These are phyloP conservation scores for Candolleomyces efflorescens DNA, from an alignment of 768 basidiomycete genomes.

Conservation along the genomic window DNA sequence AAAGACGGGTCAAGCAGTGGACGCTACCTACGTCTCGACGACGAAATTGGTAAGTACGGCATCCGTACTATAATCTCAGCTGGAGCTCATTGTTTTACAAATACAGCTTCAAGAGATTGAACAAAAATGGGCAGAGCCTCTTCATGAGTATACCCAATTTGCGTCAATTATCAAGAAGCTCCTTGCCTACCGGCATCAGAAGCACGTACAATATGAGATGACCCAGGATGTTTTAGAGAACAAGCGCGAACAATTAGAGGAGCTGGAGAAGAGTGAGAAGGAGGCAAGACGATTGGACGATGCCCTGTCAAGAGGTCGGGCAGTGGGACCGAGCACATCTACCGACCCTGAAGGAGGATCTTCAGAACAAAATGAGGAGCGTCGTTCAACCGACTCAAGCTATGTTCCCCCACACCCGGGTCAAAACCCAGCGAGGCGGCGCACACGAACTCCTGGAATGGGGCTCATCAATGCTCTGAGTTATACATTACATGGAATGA, in stretches of 20 bases:
- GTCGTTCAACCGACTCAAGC: constrained; percentile 35
- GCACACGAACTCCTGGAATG: constrained; percentile 68
- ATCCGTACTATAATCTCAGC: background rate
- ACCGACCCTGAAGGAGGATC: constrained; percentile 22
- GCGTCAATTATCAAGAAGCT: constrained; percentile 92
- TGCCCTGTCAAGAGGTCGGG: constrained; percentile 65
- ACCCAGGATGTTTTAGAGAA: constrained; percentile 86
- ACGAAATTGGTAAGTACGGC: constrained; percentile 66
- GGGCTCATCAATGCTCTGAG: constrained; percentile 88
- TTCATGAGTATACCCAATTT: constrained; percentile 95
- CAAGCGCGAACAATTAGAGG: constrained; percentile 81
- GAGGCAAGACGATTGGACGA: constrained; percentile 89
- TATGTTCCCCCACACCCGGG: constrained; percentile 79
- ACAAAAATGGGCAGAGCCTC: constrained; percentile 91
- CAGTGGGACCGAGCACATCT: constrained; percentile 13
- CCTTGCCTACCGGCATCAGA: constrained; percentile 93
- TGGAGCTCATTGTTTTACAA: constrained; percentile 6
- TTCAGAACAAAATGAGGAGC: constrained; percentile 20
- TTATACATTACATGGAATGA: constrained; percentile 95
- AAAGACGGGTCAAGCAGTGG: constrained; percentile 95
- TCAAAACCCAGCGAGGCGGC: constrained; percentile 56
- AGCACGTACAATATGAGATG: constrained; percentile 97
- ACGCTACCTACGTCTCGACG: constrained; percentile 91
- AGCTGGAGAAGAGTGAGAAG: constrained; percentile 87
- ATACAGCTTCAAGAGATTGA: constrained; percentile 88